Evolutionary conservation across 2,329 filamentous ascomycete species (phyloP), one percentile per base, ranked within the genome.

Genomic region (Coniochaeta ligniaria): DNA sequence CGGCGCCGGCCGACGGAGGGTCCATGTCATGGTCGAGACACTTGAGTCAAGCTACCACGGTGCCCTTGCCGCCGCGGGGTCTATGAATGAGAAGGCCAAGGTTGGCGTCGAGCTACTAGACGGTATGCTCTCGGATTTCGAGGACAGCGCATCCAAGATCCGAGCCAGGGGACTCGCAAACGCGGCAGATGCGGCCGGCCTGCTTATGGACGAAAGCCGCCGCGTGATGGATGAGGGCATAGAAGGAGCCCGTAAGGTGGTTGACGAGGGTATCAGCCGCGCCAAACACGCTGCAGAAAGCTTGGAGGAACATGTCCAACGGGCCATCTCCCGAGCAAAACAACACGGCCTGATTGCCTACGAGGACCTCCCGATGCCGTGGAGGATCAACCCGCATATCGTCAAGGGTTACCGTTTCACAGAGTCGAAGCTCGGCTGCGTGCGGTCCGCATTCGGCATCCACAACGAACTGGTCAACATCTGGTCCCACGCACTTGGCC

Each of bases 401-500:
- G 80, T 87, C 58, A 86, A 85, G 59, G 95, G 95, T 20, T 99
- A 99, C 73, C 93, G 95, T 58, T 99, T 99, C 78, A 90, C 86
- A 63, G 91, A 96, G 69, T 92, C 91, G 62, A 96, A 96, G 74
- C 79, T 94, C 60, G 94, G 94, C 67, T 98, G 94, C 72, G 80
- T 98, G 58, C 84, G 85, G 58, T 96, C 92, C 24, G 86, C 91
- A 63, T 93, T 96, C 70, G 83, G 85, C 64, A 78, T 95, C 61
- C 96, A 91, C 65, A 99, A 99, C 75, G 95, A 99, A 76, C 84
- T 89, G 45, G 88, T 98, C 78, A 99, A 99, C 76, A 99, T 99
- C 70, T 99, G 95, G 95, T 94, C 93, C 1, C 95, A 99, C 72
- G 85, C 89, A 14, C 83, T 99, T 33, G 95, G 95, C 20, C 82